Conservation (phyloP, 768 basidiomycete species). For the Omphalotus guepiniiformis region DNA sequence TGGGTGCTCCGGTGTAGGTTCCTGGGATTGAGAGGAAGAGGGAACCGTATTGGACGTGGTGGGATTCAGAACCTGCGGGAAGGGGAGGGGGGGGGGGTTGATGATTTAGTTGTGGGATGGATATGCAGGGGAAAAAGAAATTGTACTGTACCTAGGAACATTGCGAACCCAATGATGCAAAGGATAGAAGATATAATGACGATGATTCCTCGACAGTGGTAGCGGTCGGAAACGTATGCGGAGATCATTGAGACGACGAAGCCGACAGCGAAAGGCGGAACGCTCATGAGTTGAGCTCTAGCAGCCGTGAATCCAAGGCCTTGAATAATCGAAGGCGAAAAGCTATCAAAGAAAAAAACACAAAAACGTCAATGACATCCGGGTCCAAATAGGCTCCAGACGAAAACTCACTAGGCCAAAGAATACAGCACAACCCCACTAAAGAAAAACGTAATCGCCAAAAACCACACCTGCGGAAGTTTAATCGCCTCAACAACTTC, state of each 20-base stretch:
- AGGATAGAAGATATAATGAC: conserved; percentile 27
- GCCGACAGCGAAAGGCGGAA: conserved; percentile 49
- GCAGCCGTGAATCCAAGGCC: conserved; percentile 52
- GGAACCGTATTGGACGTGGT: conserved; percentile 45
- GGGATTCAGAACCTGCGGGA: conserved; percentile 30
- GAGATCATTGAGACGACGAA: conserved; percentile 32
- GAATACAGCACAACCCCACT: conserved; percentile 46
- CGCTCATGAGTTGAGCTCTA: conserved; percentile 58
- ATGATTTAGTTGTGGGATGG: not conserved
- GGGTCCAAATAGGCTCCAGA: no score
- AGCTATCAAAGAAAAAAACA: conserved; percentile 33
- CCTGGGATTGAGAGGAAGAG: conserved; percentile 54
- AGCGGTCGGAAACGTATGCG: conserved; percentile 22
- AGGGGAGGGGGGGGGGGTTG: not conserved
- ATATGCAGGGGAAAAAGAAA: not conserved
- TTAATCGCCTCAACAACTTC: conserved; percentile 47
- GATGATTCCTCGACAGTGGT: conserved; percentile 23
- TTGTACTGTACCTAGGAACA: conserved; percentile 30
- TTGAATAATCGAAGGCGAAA: conserved; percentile 69
- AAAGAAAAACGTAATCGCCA: conserved; percentile 49
- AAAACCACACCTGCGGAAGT: conserved; percentile 51
- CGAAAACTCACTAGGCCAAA: conserved; percentile 41
- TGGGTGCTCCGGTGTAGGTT: conserved; percentile 48
- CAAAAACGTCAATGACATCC: not conserved
- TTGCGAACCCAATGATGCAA: conserved; percentile 32